Percentiles rank a stretch among this genome's conserved stretches.
phyloP scores from a whole-genome alignment of 2,329 filamentous ascomycete species.

The Sporothrix pallida region DNA sequence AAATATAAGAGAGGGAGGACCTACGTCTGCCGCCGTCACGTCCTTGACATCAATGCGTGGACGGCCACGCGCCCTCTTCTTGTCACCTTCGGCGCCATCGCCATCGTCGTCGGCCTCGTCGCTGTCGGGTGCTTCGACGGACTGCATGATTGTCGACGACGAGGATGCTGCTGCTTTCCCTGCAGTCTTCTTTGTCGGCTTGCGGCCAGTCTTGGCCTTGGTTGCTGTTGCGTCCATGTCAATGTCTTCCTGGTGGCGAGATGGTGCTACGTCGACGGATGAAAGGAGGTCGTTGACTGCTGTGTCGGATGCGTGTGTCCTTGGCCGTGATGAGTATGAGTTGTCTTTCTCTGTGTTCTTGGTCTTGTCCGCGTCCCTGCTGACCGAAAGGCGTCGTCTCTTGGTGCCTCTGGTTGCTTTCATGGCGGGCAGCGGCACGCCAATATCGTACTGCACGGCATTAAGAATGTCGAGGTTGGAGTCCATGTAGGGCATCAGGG shows the following conservation, averaged over 20 bases:
- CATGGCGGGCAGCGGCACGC: constrained; percentile 35
- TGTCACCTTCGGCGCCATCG: constrained; percentile 46
- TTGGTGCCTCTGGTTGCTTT: constrained; percentile 20
- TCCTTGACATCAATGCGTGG: constrained; percentile 78
- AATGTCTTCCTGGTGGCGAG: background rate
- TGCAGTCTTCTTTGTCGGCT: background rate
- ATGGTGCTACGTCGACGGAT: background rate
- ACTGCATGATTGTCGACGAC: no score
- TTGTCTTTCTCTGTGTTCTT: background rate
- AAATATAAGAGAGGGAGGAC: constrained; percentile 46
- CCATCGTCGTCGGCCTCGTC: constrained; percentile 19
- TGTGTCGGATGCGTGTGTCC: background rate
- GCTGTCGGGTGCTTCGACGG: background rate
- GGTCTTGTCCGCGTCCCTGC: background rate
- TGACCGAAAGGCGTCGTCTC: background rate
- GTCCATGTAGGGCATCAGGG: constrained; percentile 42
- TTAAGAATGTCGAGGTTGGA: constrained; percentile 53
- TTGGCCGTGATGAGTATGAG: background rate
- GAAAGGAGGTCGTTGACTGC: background rate
- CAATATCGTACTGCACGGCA: constrained; percentile 54
- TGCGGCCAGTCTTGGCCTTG: background rate
- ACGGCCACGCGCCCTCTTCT: constrained; percentile 71
- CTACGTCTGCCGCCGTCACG: constrained; percentile 77
- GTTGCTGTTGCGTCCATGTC: background rate
- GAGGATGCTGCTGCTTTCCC: constrained; percentile 30